Evolutionary conservation across 2,329 filamentous ascomycete genomes (phyloP).

Genomic region (Penicillium paneum): DNA sequence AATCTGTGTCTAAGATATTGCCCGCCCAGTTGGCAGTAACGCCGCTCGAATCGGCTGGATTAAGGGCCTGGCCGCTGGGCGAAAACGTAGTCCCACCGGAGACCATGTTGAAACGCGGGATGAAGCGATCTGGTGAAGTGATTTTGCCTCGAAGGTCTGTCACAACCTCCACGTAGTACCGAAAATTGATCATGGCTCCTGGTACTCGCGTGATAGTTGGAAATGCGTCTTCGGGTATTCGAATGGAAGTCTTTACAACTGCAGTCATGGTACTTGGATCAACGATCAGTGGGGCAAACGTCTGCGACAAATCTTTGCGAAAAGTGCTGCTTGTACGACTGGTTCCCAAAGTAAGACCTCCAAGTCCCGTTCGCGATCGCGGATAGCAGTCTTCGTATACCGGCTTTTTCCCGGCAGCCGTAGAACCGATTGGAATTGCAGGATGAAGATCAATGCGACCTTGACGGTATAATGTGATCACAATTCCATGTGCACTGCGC

Average conservation of each 20-base stretch:
- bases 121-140: slow-evolving; percentile 66
- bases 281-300: slow-evolving; percentile 82
- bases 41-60: slow-evolving; percentile 32
- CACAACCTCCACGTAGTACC: slow-evolving; percentile 88
- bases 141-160: slow-evolving; percentile 88
- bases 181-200: slow-evolving; percentile 91
- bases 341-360: slow-evolving; percentile 80
- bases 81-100: slow-evolving; percentile 45
- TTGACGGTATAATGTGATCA: slow-evolving; percentile 87
- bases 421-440: slow-evolving; percentile 56
- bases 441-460: slow-evolving; percentile 82
- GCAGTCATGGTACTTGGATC: slow-evolving; percentile 75
- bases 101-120: slow-evolving; percentile 55
- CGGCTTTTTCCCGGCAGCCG: slow-evolving; percentile 63
- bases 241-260: slow-evolving; percentile 76
- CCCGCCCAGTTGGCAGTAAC: slow-evolving; percentile 47
- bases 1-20: slow-evolving; percentile 81
- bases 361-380: slow-evolving; percentile 79
- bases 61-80: slow-evolving; percentile 39
- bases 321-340: slow-evolving; percentile 88
- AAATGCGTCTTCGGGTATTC: slow-evolving; percentile 85
- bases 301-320: slow-evolving; percentile 88
- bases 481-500: slow-evolving; percentile 87
- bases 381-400: slow-evolving; percentile 84
- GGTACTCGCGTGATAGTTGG: slow-evolving; percentile 88